Percentiles rank a stretch among this genome's conserved stretches.
Conservation (phyloP, 208 protist genomes). For the Histomonas meleagridis region DNA sequence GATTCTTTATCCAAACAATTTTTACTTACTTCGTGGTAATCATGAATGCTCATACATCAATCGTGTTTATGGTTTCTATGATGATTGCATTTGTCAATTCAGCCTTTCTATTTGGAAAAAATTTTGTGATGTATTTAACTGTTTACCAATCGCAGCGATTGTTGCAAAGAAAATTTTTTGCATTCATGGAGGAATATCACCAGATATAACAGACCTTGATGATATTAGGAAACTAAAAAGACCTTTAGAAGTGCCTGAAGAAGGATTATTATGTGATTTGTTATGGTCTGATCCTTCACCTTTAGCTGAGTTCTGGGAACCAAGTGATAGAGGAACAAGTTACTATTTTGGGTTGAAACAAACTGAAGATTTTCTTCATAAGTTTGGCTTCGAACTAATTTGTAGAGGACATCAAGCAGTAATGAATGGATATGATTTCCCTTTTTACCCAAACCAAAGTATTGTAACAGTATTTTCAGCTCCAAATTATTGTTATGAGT, state of each 20-base stretch:
- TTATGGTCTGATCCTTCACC: slow-evolving; percentile 51
- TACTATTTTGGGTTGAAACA: slow-evolving; percentile 64
- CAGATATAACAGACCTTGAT: slow-evolving; percentile 62
- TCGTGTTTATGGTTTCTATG: slow-evolving; percentile 87
- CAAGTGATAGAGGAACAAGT: slow-evolving; percentile 63
- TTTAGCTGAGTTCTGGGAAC: background rate
- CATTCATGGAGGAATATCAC: slow-evolving; percentile 69
- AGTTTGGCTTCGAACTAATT: slow-evolving; percentile 12
- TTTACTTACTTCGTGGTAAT: slow-evolving; percentile 47
- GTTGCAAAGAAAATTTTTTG: slow-evolving; percentile 59
- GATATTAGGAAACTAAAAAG: slow-evolving; percentile 72
- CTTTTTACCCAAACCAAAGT: slow-evolving; percentile 57
- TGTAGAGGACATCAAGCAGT: slow-evolving; percentile 9
- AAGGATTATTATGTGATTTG: slow-evolving; percentile 91
- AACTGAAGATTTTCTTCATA: background rate
- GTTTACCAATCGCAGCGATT: slow-evolving; percentile 85
- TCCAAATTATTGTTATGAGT: slow-evolving; percentile 38
- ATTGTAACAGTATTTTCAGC: slow-evolving; percentile 35
- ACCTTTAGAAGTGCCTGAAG: slow-evolving; percentile 80
- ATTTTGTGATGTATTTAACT: slow-evolving; percentile 99
- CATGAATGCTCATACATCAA: slow-evolving; percentile 39
- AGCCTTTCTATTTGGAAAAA: slow-evolving; percentile 74
- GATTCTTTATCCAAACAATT: slow-evolving; percentile 27
- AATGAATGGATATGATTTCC: slow-evolving; percentile 51
- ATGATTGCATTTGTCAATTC: slow-evolving; percentile 65